Conservation (phyloP, 2,329 filamentous ascomycete genomes). For the Fusarium fracticaudum region DNA sequence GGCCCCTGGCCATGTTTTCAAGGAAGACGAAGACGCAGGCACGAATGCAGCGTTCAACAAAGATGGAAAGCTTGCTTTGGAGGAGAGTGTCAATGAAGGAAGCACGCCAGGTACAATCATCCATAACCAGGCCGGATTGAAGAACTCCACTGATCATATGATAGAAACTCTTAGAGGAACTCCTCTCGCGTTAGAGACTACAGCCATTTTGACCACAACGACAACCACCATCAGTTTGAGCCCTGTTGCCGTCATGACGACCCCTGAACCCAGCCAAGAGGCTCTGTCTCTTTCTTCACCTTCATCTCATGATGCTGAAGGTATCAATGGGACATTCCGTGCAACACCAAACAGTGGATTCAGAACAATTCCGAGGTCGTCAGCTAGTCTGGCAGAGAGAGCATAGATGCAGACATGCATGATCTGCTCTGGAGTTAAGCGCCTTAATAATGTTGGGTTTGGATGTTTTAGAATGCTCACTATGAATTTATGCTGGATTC, state of each 20-base stretch:
- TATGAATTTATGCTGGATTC: not conserved
- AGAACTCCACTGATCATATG: not conserved
- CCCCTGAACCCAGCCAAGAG: constrained; percentile 5
- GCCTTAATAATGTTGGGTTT: not conserved
- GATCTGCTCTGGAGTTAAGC: not conserved
- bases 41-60: constrained; percentile 3
- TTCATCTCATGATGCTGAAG: not conserved
- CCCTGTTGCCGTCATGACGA: not conserved
- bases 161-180: constrained; percentile 1
- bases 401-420: not conserved
- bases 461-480: not conserved
- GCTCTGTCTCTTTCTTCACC: not conserved
- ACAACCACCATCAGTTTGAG: constrained; percentile 7
- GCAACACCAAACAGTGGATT: constrained; percentile 34
- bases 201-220: not conserved
- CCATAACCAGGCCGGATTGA: not conserved
- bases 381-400: constrained; percentile 28
- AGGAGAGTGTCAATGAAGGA: not conserved
- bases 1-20: constrained; percentile 23
- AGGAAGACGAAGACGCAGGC: constrained; percentile 12
- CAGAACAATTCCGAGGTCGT: constrained; percentile 37
- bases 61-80: constrained; percentile 3
- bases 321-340: constrained; percentile 8
- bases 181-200: not conserved
- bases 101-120: not conserved